Conservation (phyloP, 2,329 filamentous ascomycete species). For the Ophiostoma himal-ulmi region DNA sequence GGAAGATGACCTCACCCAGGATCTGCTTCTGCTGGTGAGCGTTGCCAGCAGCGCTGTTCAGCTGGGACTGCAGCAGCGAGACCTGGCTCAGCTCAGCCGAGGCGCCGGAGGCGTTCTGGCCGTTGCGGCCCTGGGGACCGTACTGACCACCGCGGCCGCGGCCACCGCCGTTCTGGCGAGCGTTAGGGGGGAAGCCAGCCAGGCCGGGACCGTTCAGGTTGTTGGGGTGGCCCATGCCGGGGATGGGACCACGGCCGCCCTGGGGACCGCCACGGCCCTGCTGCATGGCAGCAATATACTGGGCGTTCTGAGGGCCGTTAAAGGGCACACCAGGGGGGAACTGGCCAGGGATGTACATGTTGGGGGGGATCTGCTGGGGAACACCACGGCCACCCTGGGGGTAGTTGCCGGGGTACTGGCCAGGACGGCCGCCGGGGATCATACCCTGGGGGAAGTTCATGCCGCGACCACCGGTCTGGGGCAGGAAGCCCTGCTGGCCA, state of each 20-base stretch:
- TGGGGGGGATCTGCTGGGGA: conserved; percentile 80
- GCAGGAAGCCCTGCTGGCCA: conserved; percentile 68
- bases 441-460: conserved; percentile 63
- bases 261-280: conserved; percentile 53
- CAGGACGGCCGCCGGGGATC: conserved; percentile 71
- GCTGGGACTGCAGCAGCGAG: conserved; percentile 52
- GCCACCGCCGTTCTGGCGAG: conserved; percentile 42
- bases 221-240: conserved; percentile 44
- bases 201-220: conserved; percentile 57
- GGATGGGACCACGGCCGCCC: conserved; percentile 67
- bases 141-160: conserved; percentile 40
- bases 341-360: conserved; percentile 78
- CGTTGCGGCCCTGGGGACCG: conserved; percentile 45
- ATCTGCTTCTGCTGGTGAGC: conserved; percentile 94
- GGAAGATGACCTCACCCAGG: conserved; percentile 94
- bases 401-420: conserved; percentile 74
- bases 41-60: conserved; percentile 43
- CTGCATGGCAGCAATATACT: conserved; percentile 76
- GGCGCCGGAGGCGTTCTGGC: conserved; percentile 30
- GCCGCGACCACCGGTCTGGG: conserved; percentile 52
- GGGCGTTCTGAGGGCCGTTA: conserved; percentile 71
- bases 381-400: conserved; percentile 85
- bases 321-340: conserved; percentile 69
- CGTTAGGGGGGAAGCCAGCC: conserved; percentile 54
- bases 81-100: conserved; percentile 36